phyloP scores from a whole-genome alignment of 345 rosid genomes.

The Hibiscus syriacus region DNA sequence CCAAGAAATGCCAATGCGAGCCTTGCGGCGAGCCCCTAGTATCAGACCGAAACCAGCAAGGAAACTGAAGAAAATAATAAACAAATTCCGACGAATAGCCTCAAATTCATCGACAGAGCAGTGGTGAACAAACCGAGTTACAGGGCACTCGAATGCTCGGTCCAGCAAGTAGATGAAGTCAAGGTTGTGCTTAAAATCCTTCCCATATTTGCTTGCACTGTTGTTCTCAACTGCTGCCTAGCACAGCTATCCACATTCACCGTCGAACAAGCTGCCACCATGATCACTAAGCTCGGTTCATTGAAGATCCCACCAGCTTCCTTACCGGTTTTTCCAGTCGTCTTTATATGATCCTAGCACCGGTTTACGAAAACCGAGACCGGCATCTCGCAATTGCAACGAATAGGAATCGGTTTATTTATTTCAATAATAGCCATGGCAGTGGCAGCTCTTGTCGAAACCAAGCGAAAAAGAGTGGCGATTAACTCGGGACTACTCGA shows the following conservation, averaged over 20 bases:
- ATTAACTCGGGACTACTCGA: constrained; percentile 31
- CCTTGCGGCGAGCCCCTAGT: constrained; percentile 43
- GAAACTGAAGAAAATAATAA: constrained; percentile 1
- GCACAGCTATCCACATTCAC: constrained; percentile 83
- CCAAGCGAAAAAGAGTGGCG: constrained; percentile 57
- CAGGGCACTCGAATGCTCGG: constrained; percentile 39
- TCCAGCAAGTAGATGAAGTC: constrained; percentile 65
- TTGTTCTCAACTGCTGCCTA: constrained; percentile 73
- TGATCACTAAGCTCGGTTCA: constrained; percentile 59
- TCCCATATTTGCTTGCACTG: too few relatives aligned
- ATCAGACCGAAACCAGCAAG: constrained; percentile 16
- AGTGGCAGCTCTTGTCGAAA: constrained; percentile 67
- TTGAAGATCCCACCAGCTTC: constrained; percentile 74
- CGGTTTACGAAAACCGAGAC: constrained; percentile 60
- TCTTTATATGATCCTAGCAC: constrained; percentile 74
- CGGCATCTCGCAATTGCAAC: constrained; percentile 60
- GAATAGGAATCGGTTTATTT: constrained; percentile 61
- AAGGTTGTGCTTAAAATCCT: too few relatives aligned
- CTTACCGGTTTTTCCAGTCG: constrained; percentile 58
- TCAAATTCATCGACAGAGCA: constrained; percentile 49
- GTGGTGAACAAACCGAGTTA: constrained; percentile 37
- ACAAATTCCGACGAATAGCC: constrained; percentile 26
- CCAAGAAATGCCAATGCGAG: constrained; percentile 54
- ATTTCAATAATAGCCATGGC: constrained; percentile 67
- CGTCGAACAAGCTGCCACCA: constrained; percentile 67